Conservation (phyloP, 441 rosid species). For the Eutrema salsugineum region DNA sequence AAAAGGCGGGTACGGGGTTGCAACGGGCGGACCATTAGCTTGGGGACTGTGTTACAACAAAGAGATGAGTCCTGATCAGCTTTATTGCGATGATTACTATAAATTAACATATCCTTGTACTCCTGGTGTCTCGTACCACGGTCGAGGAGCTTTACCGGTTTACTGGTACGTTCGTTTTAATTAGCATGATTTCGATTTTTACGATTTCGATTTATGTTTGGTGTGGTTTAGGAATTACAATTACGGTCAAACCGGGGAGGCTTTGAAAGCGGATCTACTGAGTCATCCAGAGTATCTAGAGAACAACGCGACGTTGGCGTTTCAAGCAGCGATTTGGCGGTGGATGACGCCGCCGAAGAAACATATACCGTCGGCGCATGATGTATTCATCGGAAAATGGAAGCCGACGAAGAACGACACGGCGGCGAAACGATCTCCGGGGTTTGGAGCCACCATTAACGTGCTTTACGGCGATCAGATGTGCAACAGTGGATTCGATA, state of each 20-base stretch:
- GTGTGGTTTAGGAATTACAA: constrained; percentile 66
- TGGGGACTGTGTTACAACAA: constrained; percentile 95
- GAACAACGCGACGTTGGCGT: constrained; percentile 88
- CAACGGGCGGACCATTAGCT: constrained; percentile 87
- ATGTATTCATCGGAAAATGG: constrained; percentile 72
- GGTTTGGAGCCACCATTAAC: constrained; percentile 82
- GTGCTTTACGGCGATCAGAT: constrained; percentile 67
- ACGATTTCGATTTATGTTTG: background rate
- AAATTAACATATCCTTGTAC: constrained; percentile 75
- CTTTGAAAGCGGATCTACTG: constrained; percentile 61
- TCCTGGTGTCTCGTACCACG: constrained; percentile 77
- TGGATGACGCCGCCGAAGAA: constrained; percentile 88
- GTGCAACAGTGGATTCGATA: constrained; percentile 64
- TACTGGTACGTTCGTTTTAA: constrained; percentile 53
- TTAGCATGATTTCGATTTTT: background rate
- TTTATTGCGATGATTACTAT: constrained; percentile 73
- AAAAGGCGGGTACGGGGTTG: constrained; percentile 96
- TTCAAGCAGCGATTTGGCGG: constrained; percentile 79
- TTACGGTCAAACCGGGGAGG: constrained; percentile 65
- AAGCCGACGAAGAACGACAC: constrained; percentile 89
- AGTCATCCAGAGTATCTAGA: constrained; percentile 81
- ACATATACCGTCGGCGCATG: constrained; percentile 80
- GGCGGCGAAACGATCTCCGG: constrained; percentile 54
- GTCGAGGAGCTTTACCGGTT: constrained; percentile 87
- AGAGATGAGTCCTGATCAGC: constrained; percentile 80